Base-by-base conservation (phyloP, 2,329 filamentous ascomycete species). In the Hortaea werneckii region DNA sequence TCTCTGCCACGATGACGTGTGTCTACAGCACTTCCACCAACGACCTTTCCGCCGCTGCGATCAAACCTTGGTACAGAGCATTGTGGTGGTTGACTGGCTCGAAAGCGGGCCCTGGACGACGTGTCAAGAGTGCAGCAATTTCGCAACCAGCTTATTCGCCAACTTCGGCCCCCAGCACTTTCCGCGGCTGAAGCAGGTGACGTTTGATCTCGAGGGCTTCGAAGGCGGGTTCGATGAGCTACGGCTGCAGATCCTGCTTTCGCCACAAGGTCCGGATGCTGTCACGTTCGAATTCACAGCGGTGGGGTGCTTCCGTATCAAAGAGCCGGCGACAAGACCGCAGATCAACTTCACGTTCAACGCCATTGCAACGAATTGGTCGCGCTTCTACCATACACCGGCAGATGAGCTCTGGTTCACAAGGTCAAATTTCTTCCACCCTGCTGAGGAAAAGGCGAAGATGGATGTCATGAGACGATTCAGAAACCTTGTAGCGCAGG, bases 1-100 rank as follows among this genome's bases (percentile, higher is more conserved):
- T 29, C 35, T 45, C n/a, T 45, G 43, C 37, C 43, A 45, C 43
- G 29, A 45, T 20, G 43, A 45, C 37, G 28, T 40, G 28, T 45
- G 43, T 27, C 9, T 40, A 5, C 37, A 30, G 3, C 9, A 27
- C 6, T 20, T 20, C 20, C 37, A 37, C 6, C 28, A 40, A 29
- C 37, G 27, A 9, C 27, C 37, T 12, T 45, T 45, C 28, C 32
- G 37, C 6, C 26, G 37, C 11, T 45, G 37, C 43, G 30, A 45
- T n/a, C 10, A 27, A 6, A 26, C 40, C 37, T 29, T 45, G 4
- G 10, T 45, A 5, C 11, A 8, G 32, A 10, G n/a, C 4, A 27
- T 27, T 10, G 43, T 40, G 1, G 27, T 45, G 5, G 43, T 45
- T 3, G 43, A 45, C 37, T 45, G 43, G 43, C 37, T 41, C n/a